Evolutionary conservation across 371 early-diverging fungal species (phyloP).

Genomic region (Chytridium lagenaria): DNA sequence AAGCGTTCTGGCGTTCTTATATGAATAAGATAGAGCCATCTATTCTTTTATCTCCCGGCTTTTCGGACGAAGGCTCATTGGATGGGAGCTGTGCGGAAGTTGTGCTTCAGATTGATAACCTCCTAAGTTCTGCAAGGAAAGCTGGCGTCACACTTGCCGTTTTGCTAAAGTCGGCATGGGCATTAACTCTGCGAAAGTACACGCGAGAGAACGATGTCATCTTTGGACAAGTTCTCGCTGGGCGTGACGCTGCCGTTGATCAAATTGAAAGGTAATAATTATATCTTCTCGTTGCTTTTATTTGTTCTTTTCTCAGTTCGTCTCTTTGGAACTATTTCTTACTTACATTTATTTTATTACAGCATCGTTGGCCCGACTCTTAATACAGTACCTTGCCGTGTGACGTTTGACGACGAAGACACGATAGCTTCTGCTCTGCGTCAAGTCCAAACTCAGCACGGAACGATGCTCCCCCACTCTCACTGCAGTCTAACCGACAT

Average conservation of each 20-base stretch:
- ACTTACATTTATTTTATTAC: not conserved
- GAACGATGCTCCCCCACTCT: not conserved
- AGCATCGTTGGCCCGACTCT: not conserved
- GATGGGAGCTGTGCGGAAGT: not conserved
- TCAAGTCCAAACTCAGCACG: not conserved
- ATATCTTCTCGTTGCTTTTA: not conserved
- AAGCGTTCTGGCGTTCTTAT: slow-evolving; percentile 3
- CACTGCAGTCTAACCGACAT: slow-evolving; percentile 13
- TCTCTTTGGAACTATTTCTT: not conserved
- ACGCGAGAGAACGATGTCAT: slow-evolving; percentile 28
- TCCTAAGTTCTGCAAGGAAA: not conserved
- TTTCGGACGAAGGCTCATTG: not conserved
- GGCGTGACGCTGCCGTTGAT: slow-evolving; percentile 16
- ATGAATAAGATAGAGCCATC: not conserved
- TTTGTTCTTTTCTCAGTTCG: not conserved
- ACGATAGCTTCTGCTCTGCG: not conserved
- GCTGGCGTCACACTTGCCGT: slow-evolving; percentile 23
- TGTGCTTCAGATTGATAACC: not conserved
- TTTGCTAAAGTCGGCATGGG: not conserved
- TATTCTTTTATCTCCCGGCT: not conserved
- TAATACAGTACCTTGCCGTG: not conserved
- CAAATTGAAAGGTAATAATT: not conserved
- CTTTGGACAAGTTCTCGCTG: slow-evolving; percentile 36
- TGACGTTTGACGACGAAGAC: not conserved
- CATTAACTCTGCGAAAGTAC: not conserved